Evolutionary conservation across 2,329 filamentous ascomycete genomes (phyloP).

Genomic region (Aspergillus persii): DNA sequence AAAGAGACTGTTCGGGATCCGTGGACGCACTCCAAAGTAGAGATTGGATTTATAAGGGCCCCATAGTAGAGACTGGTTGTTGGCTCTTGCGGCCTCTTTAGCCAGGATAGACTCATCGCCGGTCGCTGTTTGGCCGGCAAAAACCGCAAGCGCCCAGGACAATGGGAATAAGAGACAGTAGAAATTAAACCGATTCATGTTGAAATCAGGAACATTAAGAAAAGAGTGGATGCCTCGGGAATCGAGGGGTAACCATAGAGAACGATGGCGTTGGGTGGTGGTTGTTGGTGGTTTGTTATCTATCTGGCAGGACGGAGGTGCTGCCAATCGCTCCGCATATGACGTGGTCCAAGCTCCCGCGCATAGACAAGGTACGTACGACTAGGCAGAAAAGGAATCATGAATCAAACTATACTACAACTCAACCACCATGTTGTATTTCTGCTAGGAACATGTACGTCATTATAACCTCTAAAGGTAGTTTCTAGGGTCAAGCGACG

Average conservation of each 20-base stretch:
- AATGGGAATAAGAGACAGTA: slow-evolving; percentile 27
- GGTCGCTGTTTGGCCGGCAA: slow-evolving; percentile 24
- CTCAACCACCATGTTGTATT: neutral
- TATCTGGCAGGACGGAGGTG: slow-evolving; percentile 22
- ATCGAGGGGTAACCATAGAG: slow-evolving; percentile 16
- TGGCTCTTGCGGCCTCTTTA: slow-evolving; percentile 46
- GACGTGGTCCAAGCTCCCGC: slow-evolving; percentile 34
- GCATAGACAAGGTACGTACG: neutral
- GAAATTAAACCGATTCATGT: slow-evolving; percentile 32
- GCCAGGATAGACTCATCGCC: slow-evolving; percentile 36
- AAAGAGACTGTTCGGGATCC: slow-evolving; percentile 76
- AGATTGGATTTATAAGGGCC: slow-evolving; percentile 91
- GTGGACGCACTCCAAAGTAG: slow-evolving; percentile 86
- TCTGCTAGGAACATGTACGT: neutral
- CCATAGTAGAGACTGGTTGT: slow-evolving; percentile 88
- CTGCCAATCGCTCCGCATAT: slow-evolving; percentile 26
- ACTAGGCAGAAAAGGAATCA: no score
- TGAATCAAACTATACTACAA: no score
- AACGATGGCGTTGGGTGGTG: neutral
- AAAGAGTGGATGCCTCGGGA: slow-evolving; percentile 12
- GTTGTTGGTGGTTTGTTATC: slow-evolving; percentile 12
- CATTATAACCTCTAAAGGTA: slow-evolving; percentile 38
- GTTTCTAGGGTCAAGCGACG: slow-evolving; percentile 64
- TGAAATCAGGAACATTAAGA: slow-evolving; percentile 21
- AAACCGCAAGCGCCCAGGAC: slow-evolving; percentile 27